A percentile compares a stretch with the other conserved stretches of the same genome.
These are phyloP conservation scores for Harringtonia lauricola DNA, from an alignment of 2,329 filamentous ascomycete genomes.

Conservation along the genomic window DNA sequence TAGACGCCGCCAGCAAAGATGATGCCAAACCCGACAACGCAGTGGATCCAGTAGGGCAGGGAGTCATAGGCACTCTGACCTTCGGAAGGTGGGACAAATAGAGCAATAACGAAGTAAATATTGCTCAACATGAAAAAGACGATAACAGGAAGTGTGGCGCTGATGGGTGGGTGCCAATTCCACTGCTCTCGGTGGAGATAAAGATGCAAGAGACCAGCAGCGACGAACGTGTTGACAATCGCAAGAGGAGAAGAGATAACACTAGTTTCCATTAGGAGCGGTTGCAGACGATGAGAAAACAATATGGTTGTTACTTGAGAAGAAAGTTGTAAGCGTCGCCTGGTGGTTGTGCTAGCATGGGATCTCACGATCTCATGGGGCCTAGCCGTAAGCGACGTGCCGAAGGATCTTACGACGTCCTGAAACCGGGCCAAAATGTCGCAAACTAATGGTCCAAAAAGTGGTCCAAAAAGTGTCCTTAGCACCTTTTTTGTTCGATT, in stretches of 20 bases:
- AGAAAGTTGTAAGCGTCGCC: no score
- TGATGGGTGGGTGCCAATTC: slow-evolving; percentile 44
- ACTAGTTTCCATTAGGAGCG: no score
- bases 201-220: slow-evolving; percentile 40
- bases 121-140: slow-evolving; percentile 51
- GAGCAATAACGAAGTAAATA: slow-evolving; percentile 48
- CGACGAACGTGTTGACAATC: slow-evolving; percentile 44
- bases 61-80: slow-evolving; percentile 41
- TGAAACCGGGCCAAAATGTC: no score
- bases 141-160: slow-evolving; percentile 40
- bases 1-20: slow-evolving; percentile 40
- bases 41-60: slow-evolving; percentile 48
- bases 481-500: no score
- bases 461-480: no score
- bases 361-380: no score
- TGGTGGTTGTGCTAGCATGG: no score
- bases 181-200: slow-evolving; percentile 35
- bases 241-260: slow-evolving; percentile 55
- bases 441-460: no score
- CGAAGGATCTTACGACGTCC: no score
- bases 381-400: no score
- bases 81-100: slow-evolving; percentile 41
- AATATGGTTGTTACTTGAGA: no score
- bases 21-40: slow-evolving; percentile 44
- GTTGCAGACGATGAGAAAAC: no score